Conservation (phyloP, 2,329 filamentous ascomycete species). For the Trichocomaceae sp. region DNA sequence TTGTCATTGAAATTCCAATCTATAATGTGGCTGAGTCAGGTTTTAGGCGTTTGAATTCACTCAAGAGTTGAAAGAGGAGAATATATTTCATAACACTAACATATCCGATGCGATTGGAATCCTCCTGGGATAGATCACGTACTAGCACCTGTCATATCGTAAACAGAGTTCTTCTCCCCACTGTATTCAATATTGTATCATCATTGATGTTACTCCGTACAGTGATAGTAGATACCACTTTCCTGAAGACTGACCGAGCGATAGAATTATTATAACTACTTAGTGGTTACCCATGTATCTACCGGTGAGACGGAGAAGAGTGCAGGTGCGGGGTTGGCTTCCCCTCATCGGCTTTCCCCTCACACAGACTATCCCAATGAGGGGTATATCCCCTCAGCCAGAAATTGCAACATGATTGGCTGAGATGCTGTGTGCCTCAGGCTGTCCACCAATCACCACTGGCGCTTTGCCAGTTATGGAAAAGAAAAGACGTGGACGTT, state of each 20-base stretch:
- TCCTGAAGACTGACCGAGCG: not conserved
- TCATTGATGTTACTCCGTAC: not conserved
- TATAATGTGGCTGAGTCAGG: not conserved
- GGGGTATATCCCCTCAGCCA: not conserved
- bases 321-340: not conserved
- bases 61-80: not conserved
- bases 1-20: not conserved
- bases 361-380: not conserved
- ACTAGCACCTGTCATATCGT: no score
- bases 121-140: not conserved
- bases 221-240: not conserved
- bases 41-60: not conserved
- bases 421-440: not conserved
- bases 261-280: no score
- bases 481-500: not conserved
- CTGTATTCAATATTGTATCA: not conserved
- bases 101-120: not conserved
- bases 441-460: not conserved
- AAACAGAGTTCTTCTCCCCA: not conserved
- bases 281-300: no score
- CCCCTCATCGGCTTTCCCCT: conserved; percentile 6
- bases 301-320: not conserved
- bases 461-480: not conserved
- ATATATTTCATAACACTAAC: not conserved
- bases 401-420: not conserved